These are phyloP conservation scores for Gypsophila paniculata DNA, from an alignment of 179 eudicot genomes.

Conservation along the genomic window DNA sequence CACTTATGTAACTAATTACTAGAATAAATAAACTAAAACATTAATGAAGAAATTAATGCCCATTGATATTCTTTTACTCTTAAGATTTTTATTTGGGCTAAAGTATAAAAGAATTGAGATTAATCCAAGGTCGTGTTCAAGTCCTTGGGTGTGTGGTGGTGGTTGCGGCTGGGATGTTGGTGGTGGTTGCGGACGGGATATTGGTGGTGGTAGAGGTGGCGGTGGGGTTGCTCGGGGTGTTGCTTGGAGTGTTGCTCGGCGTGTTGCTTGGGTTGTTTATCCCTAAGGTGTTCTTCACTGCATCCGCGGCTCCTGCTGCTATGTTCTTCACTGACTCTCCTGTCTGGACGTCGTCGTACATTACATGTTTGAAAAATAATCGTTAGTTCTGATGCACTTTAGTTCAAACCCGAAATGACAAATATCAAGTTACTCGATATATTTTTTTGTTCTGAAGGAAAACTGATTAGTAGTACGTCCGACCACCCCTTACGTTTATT, in stretches of 20 bases:
- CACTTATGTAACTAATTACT: background rate
- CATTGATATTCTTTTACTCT: background rate
- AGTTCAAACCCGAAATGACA: too few relatives aligned
- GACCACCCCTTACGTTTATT: too few relatives aligned
- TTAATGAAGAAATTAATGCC: background rate
- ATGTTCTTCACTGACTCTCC: conserved; percentile 54
- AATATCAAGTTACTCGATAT: too few relatives aligned
- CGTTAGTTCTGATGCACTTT: too few relatives aligned
- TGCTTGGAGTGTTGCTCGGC: conserved; percentile 15
- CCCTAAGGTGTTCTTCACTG: conserved; percentile 56
- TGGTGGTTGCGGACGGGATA: conserved; percentile 11
- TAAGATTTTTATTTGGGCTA: conserved; percentile 7
- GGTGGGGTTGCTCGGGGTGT: conserved; percentile 13
- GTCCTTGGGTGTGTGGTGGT: conserved; percentile 17
- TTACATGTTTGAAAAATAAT: too few relatives aligned
- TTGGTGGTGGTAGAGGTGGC: conserved; percentile 11
- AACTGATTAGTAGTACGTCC: too few relatives aligned
- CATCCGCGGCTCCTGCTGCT: conserved; percentile 67
- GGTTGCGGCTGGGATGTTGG: background rate
- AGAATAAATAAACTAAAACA: background rate
- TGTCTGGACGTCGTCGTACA: conserved; percentile 32
- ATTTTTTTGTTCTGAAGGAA: too few relatives aligned
- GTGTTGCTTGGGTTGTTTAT: conserved; percentile 19
- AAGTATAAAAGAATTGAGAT: background rate
- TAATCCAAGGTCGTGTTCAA: background rate